A percentile compares a stretch with the other conserved stretches of the same genome.
Conservation (phyloP, 2,329 filamentous ascomycete species). For the Metarhizium guizhouense region DNA sequence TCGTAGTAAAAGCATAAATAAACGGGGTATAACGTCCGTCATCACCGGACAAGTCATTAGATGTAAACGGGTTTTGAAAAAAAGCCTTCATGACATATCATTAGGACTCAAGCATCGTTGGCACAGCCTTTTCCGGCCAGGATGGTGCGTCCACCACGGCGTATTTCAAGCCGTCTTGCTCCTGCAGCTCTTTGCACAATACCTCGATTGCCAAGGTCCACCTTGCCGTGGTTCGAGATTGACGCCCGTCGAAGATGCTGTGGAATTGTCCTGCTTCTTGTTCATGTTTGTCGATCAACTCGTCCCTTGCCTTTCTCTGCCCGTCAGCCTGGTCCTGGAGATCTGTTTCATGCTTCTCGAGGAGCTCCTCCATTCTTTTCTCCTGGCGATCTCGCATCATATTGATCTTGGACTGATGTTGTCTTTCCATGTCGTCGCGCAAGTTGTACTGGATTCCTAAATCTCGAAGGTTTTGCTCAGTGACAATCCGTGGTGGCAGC, state of each 20-base stretch:
- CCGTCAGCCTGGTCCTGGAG: conserved; percentile 35
- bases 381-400: conserved; percentile 56
- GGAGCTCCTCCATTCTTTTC: conserved; percentile 50
- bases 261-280: conserved; percentile 42
- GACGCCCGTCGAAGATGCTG: conserved; percentile 35
- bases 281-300: conserved; percentile 35
- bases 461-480: conserved; percentile 49
- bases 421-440: conserved; percentile 48
- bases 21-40: neutral
- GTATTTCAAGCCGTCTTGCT: conserved; percentile 32
- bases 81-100: neutral
- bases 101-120: neutral
- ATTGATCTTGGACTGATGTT: conserved; percentile 53
- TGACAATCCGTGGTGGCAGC: conserved; percentile 44
- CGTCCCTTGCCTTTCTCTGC: conserved; percentile 38
- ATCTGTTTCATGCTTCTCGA: conserved; percentile 45
- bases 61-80: neutral
- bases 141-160: conserved; percentile 23
- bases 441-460: conserved; percentile 53
- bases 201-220: conserved; percentile 47
- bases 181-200: conserved; percentile 42
- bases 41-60: neutral
- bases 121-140: conserved; percentile 17
- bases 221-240: conserved; percentile 33
- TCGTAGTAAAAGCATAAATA: neutral